A percentile compares a stretch with the other conserved stretches of the same genome.
Conservation (phyloP, 2,329 filamentous ascomycete species). For the Trichoderma lentiforme region DNA sequence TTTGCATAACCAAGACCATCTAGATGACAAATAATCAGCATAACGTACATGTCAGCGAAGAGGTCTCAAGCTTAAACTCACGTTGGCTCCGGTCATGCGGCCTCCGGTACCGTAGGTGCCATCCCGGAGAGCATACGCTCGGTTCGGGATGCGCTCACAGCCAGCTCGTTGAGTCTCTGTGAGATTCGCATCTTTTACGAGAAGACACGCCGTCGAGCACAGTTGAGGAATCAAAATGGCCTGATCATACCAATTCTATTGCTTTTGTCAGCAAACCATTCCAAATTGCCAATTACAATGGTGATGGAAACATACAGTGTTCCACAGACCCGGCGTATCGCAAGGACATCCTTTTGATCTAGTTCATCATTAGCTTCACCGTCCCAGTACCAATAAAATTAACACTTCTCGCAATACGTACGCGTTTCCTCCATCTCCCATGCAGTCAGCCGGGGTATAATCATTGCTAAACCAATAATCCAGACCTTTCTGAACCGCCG, state of each 20-base stretch:
- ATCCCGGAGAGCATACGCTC: conserved; percentile 24
- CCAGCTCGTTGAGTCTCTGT: conserved; percentile 20
- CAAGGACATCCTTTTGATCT: conserved; percentile 19
- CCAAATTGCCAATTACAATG: neutral
- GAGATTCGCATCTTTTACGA: conserved; percentile 22
- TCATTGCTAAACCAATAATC: conserved; percentile 27
- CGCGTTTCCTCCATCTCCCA: conserved; percentile 23
- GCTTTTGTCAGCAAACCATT: neutral
- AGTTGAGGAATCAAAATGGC: conserved; percentile 25
- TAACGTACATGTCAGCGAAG: no score
- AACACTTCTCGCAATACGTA: neutral
- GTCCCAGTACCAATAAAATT: neutral
- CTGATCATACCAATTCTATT: conserved; percentile 26
- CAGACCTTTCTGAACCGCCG: conserved; percentile 22
- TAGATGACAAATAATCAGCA: neutral
- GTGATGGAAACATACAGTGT: conserved; percentile 15
- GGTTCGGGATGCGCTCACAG: conserved; percentile 23
- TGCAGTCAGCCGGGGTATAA: conserved; percentile 22
- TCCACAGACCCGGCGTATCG: conserved; percentile 24
- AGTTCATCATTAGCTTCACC: neutral
- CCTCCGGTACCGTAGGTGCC: conserved; percentile 22
- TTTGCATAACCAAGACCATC: conserved; percentile 26
- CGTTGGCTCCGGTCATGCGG: conserved; percentile 24
- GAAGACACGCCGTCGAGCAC: conserved; percentile 23
- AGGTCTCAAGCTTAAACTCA: neutral